Evolutionary conservation across 2,329 filamentous ascomycete genomes (phyloP).

Genomic region (Dactylellina sp.): DNA sequence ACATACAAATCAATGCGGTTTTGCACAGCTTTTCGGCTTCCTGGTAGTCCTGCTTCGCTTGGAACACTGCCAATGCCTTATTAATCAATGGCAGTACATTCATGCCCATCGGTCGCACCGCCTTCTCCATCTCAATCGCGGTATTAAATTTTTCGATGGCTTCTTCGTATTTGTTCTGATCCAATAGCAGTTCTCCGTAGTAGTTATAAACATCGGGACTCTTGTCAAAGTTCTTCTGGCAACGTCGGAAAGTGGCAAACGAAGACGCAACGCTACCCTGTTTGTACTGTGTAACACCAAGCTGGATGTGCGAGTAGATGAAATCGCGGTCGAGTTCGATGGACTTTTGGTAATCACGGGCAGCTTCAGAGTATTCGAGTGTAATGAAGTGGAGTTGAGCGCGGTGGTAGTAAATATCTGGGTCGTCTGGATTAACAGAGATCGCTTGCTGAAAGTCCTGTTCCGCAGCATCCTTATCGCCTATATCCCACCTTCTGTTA

Average conservation of each 20-base stretch:
- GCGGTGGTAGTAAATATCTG: slow-evolving; percentile 98
- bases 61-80: slow-evolving; percentile 96
- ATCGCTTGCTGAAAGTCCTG: slow-evolving; percentile 85
- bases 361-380: slow-evolving; percentile 88
- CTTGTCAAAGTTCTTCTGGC: slow-evolving; percentile 97
- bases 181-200: slow-evolving; percentile 94
- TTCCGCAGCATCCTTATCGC: slow-evolving; percentile 85
- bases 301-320: slow-evolving; percentile 99
- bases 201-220: slow-evolving; percentile 99
- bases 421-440: slow-evolving; percentile 85
- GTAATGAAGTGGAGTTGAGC: slow-evolving; percentile 99
- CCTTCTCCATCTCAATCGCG: slow-evolving; percentile 98
- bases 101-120: slow-evolving; percentile 92
- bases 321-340: slow-evolving; percentile 96
- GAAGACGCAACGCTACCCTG: slow-evolving; percentile 97
- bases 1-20: slow-evolving; percentile 94
- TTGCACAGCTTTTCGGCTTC: slow-evolving; percentile 97
- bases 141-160: slow-evolving; percentile 98
- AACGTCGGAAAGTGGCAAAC: slow-evolving; percentile 97
- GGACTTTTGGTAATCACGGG: slow-evolving; percentile 99
- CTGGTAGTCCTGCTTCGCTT: slow-evolving; percentile 96
- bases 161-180: slow-evolving; percentile 94
- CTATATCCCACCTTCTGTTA: slow-evolving; percentile 66
- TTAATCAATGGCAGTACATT: slow-evolving; percentile 98
- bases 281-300: slow-evolving; percentile 99